phyloP scores from a whole-genome alignment of 1,139 yeast genomes.

The Blastobotrys serpentis region DNA sequence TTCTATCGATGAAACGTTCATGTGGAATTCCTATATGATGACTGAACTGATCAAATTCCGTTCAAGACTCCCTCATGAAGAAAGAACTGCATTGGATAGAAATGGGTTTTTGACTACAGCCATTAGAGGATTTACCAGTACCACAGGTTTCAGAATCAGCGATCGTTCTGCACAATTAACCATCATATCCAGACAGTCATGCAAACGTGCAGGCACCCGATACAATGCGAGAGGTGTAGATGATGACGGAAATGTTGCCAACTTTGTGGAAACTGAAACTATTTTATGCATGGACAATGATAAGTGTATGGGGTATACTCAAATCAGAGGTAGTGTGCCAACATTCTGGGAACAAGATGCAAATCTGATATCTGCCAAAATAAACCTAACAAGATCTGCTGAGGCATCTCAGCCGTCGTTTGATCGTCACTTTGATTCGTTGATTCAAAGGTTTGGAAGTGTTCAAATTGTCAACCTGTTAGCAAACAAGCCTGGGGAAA shows the following conservation, averaged over 20 bases:
- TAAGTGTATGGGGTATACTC: constrained; percentile 71
- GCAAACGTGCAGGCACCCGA: constrained; percentile 95
- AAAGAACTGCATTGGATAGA: constrained; percentile 60
- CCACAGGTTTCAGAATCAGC: constrained; percentile 55
- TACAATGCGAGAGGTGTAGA: constrained; percentile 93
- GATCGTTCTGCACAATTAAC: constrained; percentile 59
- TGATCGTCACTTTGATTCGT: constrained; percentile 69
- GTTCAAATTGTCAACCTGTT: constrained; percentile 83
- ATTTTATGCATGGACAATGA: constrained; percentile 58
- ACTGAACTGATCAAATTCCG: constrained; percentile 75
- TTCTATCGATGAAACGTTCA: constrained; percentile 66
- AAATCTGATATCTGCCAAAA: constrained; percentile 70
- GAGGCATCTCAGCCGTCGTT: constrained; percentile 95
- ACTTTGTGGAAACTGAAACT: constrained; percentile 92
- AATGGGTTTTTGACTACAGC: constrained; percentile 85
- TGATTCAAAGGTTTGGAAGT: constrained; percentile 76
- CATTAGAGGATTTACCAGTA: constrained; percentile 91
- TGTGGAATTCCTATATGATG: constrained; percentile 97
- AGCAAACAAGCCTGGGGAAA: constrained; percentile 75
- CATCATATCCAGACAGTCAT: constrained; percentile 86
- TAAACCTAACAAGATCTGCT: constrained; percentile 78
- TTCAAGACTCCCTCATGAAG: constrained; percentile 60
- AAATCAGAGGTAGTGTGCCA: constrained; percentile 93
- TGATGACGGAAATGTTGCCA: constrained; percentile 93
- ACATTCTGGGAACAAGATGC: constrained; percentile 98